Conservation (phyloP, 148 eudicot genomes). For the Pouteria glomerata region DNA sequence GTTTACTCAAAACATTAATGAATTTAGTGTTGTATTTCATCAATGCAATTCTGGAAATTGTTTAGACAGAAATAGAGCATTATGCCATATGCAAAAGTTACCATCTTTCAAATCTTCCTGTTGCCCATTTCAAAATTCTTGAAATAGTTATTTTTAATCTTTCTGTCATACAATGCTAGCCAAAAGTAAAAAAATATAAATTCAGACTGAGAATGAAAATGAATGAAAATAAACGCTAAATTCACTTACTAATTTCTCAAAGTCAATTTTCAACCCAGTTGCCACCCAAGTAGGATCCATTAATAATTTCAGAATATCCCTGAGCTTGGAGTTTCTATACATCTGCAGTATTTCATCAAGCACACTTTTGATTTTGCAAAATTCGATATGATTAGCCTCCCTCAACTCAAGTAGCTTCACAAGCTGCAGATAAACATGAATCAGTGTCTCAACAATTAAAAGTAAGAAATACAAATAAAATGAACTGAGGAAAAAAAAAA, state of each 20-base stretch:
- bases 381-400: slow-evolving; percentile 97
- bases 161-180: not conserved
- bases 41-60: not conserved
- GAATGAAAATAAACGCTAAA: not conserved
- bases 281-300: slow-evolving; percentile 93
- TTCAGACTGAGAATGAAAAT: not conserved
- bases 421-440: slow-evolving; percentile 51
- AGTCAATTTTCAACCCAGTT: slow-evolving; percentile 79
- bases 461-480: not conserved
- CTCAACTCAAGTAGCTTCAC: slow-evolving; percentile 95
- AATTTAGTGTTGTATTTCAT: not conserved
- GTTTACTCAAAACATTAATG: not conserved
- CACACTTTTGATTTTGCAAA: slow-evolving; percentile 79
- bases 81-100: too few species aligned
- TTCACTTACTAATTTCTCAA: slow-evolving; percentile 69
- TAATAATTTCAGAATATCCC: slow-evolving; percentile 57
- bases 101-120: too few species aligned
- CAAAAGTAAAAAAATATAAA: not conserved
- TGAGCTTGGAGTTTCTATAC: slow-evolving; percentile 60
- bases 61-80: not conserved
- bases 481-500: not conserved
- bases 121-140: not conserved
- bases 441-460: not conserved
- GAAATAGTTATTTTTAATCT: too few species aligned
- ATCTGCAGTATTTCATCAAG: slow-evolving; percentile 71